A percentile compares a stretch with the other conserved stretches of the same genome.
phyloP scores from a whole-genome alignment of 495 filamentous ascomycete genomes.

The Penicillium robsamsonii region DNA sequence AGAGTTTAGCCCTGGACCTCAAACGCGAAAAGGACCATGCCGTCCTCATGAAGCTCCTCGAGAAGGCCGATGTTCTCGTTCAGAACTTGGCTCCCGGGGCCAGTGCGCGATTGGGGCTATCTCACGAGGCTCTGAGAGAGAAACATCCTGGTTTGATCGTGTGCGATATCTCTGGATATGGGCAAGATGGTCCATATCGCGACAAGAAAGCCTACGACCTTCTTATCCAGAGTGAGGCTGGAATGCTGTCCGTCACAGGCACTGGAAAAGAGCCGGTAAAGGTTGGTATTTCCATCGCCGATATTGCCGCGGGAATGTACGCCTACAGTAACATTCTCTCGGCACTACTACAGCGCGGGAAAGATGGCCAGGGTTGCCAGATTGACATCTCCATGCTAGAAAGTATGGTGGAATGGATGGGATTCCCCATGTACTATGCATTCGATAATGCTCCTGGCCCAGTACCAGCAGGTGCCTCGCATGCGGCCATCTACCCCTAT shows the following conservation, averaged over 20 bases:
- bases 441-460: constrained; percentile 41
- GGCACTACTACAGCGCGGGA: constrained; percentile 45
- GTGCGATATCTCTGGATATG: constrained; percentile 54
- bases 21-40: constrained; percentile 42
- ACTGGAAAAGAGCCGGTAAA: constrained; percentile 47
- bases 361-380: constrained; percentile 41
- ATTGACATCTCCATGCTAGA: constrained; percentile 56
- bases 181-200: constrained; percentile 48
- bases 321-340: constrained; percentile 52
- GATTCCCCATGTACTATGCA: constrained; percentile 53
- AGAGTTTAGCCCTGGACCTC: constrained; percentile 48
- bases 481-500: constrained; percentile 53
- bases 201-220: constrained; percentile 58
- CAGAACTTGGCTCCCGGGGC: constrained; percentile 53
- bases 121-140: constrained; percentile 38
- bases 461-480: constrained; percentile 44
- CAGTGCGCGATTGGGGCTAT: constrained; percentile 45
- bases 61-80: constrained; percentile 49
- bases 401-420: constrained; percentile 56
- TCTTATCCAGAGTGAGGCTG: constrained; percentile 54
- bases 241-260: constrained; percentile 51
- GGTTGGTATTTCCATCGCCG: constrained; percentile 52
- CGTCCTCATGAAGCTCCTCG: constrained; percentile 43
- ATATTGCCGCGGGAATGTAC: constrained; percentile 51
- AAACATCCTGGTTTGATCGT: constrained; percentile 47